Conservation (phyloP, 768 basidiomycete species). For the Brasilioporus rufonigricans region DNA sequence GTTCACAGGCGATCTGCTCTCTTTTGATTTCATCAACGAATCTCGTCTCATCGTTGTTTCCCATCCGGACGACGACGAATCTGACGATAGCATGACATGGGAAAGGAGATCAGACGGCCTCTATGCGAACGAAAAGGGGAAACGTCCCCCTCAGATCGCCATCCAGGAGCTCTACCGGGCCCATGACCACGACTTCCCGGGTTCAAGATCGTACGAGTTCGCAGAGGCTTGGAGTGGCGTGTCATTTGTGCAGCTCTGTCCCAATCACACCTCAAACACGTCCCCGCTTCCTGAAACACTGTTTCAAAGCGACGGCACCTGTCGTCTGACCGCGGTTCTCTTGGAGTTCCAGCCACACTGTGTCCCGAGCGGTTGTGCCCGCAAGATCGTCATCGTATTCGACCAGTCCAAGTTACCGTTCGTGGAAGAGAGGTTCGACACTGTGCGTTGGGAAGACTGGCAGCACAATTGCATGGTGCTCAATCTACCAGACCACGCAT, state of each 20-base stretch:
- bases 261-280: slow-evolving; percentile 44
- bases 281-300: slow-evolving; percentile 41
- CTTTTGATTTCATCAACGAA: slow-evolving; percentile 31
- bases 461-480: slow-evolving; percentile 37
- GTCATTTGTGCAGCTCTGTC: slow-evolving; percentile 45
- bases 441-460: slow-evolving; percentile 57
- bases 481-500: slow-evolving; percentile 31
- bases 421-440: slow-evolving; percentile 42
- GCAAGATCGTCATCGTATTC: slow-evolving; percentile 50
- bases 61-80: slow-evolving; percentile 35
- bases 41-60: slow-evolving; percentile 24
- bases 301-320: slow-evolving; percentile 56
- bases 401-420: slow-evolving; percentile 51
- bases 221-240: slow-evolving; percentile 48
- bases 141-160: slow-evolving; percentile 30
- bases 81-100: slow-evolving; percentile 28
- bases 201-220: slow-evolving; percentile 45
- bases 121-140: slow-evolving; percentile 29
- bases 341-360: slow-evolving; percentile 43
- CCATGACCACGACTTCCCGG: slow-evolving; percentile 8
- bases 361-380: slow-evolving; percentile 32
- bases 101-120: slow-evolving; percentile 31
- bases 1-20: slow-evolving; percentile 30
- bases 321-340: slow-evolving; percentile 42
- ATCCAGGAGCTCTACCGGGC: slow-evolving; percentile 22